Evolutionary conservation across 2,329 filamentous ascomycete species (phyloP), one percentile per base, ranked within the genome.

Genomic region (Cladosporium velox): DNA sequence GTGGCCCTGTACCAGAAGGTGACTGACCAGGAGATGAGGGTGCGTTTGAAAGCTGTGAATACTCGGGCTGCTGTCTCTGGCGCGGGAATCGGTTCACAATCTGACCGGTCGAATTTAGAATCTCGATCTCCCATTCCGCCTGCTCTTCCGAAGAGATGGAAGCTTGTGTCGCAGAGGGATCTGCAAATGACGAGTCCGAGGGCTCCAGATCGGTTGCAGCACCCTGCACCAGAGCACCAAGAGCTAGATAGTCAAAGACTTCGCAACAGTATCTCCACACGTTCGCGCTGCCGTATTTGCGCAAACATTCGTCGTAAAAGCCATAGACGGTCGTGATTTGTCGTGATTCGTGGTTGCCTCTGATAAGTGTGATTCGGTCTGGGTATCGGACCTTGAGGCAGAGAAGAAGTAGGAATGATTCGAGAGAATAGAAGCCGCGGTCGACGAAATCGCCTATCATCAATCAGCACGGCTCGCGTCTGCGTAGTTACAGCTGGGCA

Each of bases 281-380:
- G 73, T 97, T 98, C 44, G 94, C 93, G 76, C 91, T 96, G 67
- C 94, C 94, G 75, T 98, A 98, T 80, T 98, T 98, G 64, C 94
- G 86, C 69, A 97, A 84, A 75, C 94, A 98, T 81, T 98, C 94
- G 76, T 98, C 94, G 82, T 98, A 98, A 82, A 98, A 98, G 69
- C 94, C 94, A 77, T 98, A 98, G 15, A 98, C 94, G 5, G 92
- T 96, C 26, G 94, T 98, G 71, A 98, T 98, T 79, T 98, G 94
- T 67, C 94, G 88, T 54, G 93, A 97, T 80, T 98, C 94, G 82
- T 78, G 76, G 66, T 78, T 78, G 70, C 94, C 94, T 70, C 94
- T 87, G 75, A 98, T 97, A 51, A 98, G 86, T 4, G 95, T 98
- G 83, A 98, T 97, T 72, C 95, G 92, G 79, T 98, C 93, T 63